Base-by-base conservation (phyloP, 768 basidiomycete species). In the Mycena capillaripes region DNA sequence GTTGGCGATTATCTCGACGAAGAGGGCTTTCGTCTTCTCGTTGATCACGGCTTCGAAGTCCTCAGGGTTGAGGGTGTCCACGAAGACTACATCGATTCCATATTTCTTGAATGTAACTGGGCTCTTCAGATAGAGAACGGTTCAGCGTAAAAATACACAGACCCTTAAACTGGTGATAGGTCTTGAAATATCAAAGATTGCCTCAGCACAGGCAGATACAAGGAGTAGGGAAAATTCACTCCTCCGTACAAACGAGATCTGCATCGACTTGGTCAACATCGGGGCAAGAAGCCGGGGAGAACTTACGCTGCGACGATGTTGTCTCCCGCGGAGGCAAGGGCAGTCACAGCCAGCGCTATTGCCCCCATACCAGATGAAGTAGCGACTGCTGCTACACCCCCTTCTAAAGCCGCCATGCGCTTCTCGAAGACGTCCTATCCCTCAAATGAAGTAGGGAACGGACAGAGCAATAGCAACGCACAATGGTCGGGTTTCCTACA, bases 361-460 rank as follows among this genome's bases (percentile, higher is more conserved):
- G 93, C 95, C 8, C 91, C 83, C 78, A 93, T 92, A 0, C 94
- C 95, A 65, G 91, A 92, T 7, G 92, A 82, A 0, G 90, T 86
- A 1, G 94, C 93, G 6, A 95, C 86, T 4, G 94, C 94, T 0
- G 92, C 93, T 3, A 84, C 84, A 30, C 94, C 95, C 10, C 93
- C 92, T 80, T 96, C 94, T 19, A 95, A 85, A 0, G 92, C 92
- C 4, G 92, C 90, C 23, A 95, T 90, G 8, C 94, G 89, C 67
- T 91, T 87, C 79, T 95, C 95, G 71, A 95, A 94, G 1, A 95
- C 92, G 63, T 90, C 90, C 92, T 93, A 72, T 4, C 55, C 21
- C 36, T 14, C 16, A 57, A 44, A 40, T 57, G 1, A 46, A 46
- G 10, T n/a, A 16, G 38, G 30, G 40, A 21, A 16, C 6, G 25